phyloP scores from a whole-genome alignment of 2,329 filamentous ascomycete species.

The Phyllosticta citriasiana region DNA sequence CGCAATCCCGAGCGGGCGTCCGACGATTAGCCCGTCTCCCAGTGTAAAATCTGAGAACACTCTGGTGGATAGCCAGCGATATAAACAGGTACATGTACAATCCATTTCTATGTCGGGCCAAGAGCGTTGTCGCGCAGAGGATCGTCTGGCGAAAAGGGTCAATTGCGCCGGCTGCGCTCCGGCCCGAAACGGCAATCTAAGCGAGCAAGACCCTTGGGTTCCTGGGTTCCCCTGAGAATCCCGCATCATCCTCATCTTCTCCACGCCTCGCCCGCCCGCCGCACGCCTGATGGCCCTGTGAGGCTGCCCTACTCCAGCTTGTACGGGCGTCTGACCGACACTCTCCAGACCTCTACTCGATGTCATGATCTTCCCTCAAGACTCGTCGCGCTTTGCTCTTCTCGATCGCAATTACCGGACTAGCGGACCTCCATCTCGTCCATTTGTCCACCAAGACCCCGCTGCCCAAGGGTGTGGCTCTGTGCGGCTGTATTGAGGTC shows the following conservation, averaged over 20 bases:
- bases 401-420: neutral
- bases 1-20: neutral
- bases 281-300: neutral
- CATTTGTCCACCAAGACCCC: neutral
- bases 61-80: no score
- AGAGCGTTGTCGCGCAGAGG: neutral
- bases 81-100: no score
- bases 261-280: neutral
- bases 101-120: neutral
- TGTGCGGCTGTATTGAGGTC: neutral
- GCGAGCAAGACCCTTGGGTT: neutral
- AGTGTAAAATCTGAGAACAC: neutral
- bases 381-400: neutral
- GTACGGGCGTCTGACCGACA: neutral
- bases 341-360: neutral
- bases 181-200: neutral
- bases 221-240: neutral
- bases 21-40: neutral
- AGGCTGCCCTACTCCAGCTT: neutral
- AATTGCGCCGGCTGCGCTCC: neutral
- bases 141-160: neutral
- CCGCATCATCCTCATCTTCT: neutral
- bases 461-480: neutral
- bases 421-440: neutral
- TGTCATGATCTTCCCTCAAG: neutral